A percentile compares a stretch with the other conserved stretches of the same genome.
These are phyloP conservation scores for Euphorbia lathyris DNA, from an alignment of 345 rosid genomes.

Conservation along the genomic window DNA sequence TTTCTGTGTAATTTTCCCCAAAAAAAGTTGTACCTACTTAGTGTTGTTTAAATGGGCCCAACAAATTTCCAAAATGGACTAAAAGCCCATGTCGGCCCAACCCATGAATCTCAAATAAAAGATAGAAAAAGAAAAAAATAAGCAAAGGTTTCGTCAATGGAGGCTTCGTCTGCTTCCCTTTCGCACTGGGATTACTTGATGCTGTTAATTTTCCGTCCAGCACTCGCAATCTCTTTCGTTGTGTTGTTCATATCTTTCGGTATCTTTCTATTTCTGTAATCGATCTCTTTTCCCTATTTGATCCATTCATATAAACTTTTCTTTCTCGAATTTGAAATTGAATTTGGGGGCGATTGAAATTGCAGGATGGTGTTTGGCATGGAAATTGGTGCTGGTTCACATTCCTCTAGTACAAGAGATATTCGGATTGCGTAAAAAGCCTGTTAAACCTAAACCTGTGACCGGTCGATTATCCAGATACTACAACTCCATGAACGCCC, in stretches of 20 bases:
- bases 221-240: conserved; percentile 12
- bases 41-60: background rate
- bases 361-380: conserved; percentile 82
- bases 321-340: too few relatives aligned
- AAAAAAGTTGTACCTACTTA: too few relatives aligned
- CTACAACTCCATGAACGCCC: conserved; percentile 31
- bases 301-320: too few relatives aligned
- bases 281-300: background rate
- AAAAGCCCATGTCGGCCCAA: background rate
- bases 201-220: conserved; percentile 16
- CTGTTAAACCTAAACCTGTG: conserved; percentile 47
- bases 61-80: background rate
- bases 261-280: background rate
- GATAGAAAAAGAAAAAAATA: background rate
- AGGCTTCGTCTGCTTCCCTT: background rate
- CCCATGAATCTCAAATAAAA: background rate
- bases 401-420: conserved; percentile 86
- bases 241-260: conserved; percentile 13
- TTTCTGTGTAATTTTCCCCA: too few relatives aligned
- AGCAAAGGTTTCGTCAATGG: background rate
- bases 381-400: conserved; percentile 84
- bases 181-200: conserved; percentile 13
- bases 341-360: background rate
- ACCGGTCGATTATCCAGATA: conserved; percentile 46
- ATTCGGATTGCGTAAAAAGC: conserved; percentile 63